Conservation (phyloP, 441 rosid species). For the Mallotus repandus region DNA sequence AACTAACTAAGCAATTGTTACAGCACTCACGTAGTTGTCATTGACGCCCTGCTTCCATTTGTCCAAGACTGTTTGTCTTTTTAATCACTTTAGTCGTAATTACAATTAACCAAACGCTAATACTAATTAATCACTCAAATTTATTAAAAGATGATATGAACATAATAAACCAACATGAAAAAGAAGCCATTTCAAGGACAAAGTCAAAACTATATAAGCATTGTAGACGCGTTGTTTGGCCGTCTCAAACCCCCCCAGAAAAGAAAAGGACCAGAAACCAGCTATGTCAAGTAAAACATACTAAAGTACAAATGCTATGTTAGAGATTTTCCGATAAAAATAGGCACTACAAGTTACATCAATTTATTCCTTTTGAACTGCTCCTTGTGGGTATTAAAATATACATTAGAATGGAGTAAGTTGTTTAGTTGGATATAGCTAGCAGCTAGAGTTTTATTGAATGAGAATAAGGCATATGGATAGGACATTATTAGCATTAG, state of each 20-base stretch:
- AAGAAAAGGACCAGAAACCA: slow-evolving; percentile 16
- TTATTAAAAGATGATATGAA: too few relatives aligned
- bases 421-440: slow-evolving; percentile 26
- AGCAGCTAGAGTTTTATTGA: slow-evolving; percentile 21
- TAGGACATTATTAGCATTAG: neutral
- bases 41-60: slow-evolving; percentile 40
- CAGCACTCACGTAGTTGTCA: slow-evolving; percentile 42
- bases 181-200: slow-evolving; percentile 16
- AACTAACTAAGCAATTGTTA: slow-evolving; percentile 23
- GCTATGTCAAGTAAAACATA: slow-evolving; percentile 11
- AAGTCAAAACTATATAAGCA: slow-evolving; percentile 12
- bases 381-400: slow-evolving; percentile 13
- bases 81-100: neutral
- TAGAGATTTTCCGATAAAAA: slow-evolving; percentile 18
- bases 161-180: neutral
- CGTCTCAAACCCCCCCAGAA: slow-evolving; percentile 18
- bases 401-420: neutral
- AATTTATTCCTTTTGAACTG: slow-evolving; percentile 31
- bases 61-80: slow-evolving; percentile 26
- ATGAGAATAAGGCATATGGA: slow-evolving; percentile 22
- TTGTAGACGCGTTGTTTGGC: slow-evolving; percentile 29
- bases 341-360: slow-evolving; percentile 25
- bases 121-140: neutral
- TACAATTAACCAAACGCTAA: neutral
- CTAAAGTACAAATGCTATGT: slow-evolving; percentile 27